Conservation (phyloP, 805 yeast species). For the Candida gorgasii region DNA sequence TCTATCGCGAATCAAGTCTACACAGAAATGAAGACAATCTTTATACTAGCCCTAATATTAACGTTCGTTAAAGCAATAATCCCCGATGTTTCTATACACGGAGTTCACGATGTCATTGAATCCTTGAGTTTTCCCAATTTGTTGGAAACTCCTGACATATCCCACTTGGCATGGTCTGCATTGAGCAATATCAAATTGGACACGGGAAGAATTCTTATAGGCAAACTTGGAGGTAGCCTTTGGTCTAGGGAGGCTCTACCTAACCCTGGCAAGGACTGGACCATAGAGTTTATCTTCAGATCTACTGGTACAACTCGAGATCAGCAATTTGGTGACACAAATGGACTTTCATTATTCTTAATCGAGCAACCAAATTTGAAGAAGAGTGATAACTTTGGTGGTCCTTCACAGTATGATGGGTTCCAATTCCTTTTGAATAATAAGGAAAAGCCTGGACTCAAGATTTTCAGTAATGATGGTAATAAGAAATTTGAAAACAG, state of each 20-base stretch:
- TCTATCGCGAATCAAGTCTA: too few relatives aligned
- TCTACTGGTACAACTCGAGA: conserved; percentile 48
- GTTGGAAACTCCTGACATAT: conserved; percentile 22
- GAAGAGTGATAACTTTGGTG: conserved; percentile 42
- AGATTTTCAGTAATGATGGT: conserved; percentile 64
- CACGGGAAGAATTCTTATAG: conserved; percentile 51
- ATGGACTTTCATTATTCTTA: conserved; percentile 60
- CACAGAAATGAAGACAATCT: not conserved
- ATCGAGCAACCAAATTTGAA: conserved; percentile 18
- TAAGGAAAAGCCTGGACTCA: conserved; percentile 50
- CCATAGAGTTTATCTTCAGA: conserved; percentile 64
- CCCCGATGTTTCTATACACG: not conserved
- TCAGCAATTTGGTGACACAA: conserved; percentile 28
- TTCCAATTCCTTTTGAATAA: conserved; percentile 60
- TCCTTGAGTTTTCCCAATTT: conserved; percentile 36
- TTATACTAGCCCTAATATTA: conserved; percentile 2
- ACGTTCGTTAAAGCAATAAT: not conserved
- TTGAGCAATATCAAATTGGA: conserved; percentile 83
- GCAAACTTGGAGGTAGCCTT: conserved; percentile 21
- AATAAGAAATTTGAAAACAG: conserved; percentile 31
- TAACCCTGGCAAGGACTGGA: conserved; percentile 40
- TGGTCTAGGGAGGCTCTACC: conserved; percentile 23
- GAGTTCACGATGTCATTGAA: conserved; percentile 7
- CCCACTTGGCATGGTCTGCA: conserved; percentile 32
- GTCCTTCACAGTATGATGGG: conserved; percentile 60